These are phyloP conservation scores for Arachis monticola DNA, from an alignment of 331 rosid genomes.

Conservation along the genomic window DNA sequence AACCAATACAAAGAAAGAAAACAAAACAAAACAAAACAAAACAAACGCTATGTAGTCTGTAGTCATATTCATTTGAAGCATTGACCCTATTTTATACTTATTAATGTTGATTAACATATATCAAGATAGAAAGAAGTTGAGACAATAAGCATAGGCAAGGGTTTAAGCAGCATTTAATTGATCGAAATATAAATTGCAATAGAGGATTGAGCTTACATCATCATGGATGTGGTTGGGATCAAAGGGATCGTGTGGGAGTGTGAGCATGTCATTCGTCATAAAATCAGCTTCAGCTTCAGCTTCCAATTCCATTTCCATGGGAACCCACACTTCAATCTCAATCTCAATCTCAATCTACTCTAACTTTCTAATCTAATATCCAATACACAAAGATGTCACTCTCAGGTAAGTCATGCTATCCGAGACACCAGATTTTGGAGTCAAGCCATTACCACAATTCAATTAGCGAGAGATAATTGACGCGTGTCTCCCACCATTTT, in stretches of 20 bases:
- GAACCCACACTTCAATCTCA: conserved; percentile 31
- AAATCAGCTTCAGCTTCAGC: conserved; percentile 67
- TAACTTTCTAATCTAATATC: not conserved
- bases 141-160: conserved; percentile 23
- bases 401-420: not conserved
- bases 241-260: conserved; percentile 53
- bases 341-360: not conserved
- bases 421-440: not conserved
- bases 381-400: not conserved
- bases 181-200: not conserved
- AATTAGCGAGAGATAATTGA: conserved; percentile 28
- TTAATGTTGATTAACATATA: not conserved
- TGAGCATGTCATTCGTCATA: conserved; percentile 46
- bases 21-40: no score
- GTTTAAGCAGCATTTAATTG: conserved; percentile 28
- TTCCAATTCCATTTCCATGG: conserved; percentile 27
- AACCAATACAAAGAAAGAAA: not conserved
- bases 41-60: no score
- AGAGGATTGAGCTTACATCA: conserved; percentile 51
- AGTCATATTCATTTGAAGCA: no score
- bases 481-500: conserved; percentile 20
- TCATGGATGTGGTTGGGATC: conserved; percentile 46
- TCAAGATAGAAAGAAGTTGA: conserved; percentile 8
- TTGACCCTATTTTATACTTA: no score
- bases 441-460: not conserved